A percentile compares a stretch with the other conserved stretches of the same genome.
Evolutionary conservation across 805 yeast species (phyloP).

Genomic region (Candida krabiensis): DNA sequence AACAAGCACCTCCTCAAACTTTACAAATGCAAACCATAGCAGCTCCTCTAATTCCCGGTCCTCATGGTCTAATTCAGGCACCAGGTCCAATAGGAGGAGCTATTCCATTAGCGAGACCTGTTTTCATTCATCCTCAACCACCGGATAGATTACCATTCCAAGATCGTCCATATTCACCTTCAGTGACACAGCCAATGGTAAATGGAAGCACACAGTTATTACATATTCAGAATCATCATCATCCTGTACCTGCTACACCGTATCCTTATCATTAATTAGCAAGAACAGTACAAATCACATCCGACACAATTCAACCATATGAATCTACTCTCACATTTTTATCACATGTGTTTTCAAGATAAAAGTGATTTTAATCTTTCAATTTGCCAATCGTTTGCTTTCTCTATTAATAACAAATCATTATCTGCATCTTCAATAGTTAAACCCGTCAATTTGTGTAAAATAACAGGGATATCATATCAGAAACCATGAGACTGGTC

Average conservation of each 20-base stretch:
- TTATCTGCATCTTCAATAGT: no score
- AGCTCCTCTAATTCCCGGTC: neutral
- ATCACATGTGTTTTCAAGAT: conserved; percentile 1
- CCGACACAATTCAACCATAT: neutral
- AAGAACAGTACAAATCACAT: neutral
- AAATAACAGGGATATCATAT: no score
- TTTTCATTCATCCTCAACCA: conserved; percentile 2
- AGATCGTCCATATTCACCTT: conserved; percentile 1
- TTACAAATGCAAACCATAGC: neutral
- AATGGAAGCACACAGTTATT: neutral
- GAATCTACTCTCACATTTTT: conserved; percentile 3
- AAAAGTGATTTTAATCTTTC: no score
- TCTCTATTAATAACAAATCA: no score
- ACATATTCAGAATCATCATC: conserved; percentile 1
- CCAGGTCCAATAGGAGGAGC: neutral
- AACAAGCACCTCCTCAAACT: neutral
- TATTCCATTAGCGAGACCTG: conserved; percentile 1
- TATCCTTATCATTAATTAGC: neutral
- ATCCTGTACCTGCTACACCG: conserved; percentile 2
- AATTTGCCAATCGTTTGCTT: no score
- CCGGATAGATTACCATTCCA: neutral
- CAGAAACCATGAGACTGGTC: no score
- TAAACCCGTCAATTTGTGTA: no score
- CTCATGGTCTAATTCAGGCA: neutral
- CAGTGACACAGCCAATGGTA: neutral